Conservation (phyloP, 495 filamentous ascomycete species). For the Daldinia grandis region DNA sequence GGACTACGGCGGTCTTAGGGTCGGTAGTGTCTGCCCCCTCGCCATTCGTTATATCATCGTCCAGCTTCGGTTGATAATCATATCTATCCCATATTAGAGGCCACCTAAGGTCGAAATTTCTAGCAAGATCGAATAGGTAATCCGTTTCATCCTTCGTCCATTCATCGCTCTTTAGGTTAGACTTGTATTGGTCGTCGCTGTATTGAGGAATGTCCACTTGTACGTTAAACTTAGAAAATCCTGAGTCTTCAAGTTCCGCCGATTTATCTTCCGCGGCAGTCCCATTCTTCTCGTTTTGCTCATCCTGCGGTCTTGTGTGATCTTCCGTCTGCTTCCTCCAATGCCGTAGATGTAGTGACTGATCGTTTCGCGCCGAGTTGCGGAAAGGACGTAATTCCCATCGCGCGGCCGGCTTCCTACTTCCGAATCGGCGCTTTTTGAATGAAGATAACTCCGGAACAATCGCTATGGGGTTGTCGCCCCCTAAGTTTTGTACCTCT, state of each 20-base stretch:
- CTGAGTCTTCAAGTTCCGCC: conserved; percentile 56
- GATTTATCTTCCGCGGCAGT: conserved; percentile 24
- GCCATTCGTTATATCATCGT: conserved; percentile 41
- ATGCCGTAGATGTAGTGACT: conserved; percentile 68
- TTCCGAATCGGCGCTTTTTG: conserved; percentile 59
- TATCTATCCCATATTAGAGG: conserved; percentile 93
- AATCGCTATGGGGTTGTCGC: conserved; percentile 59
- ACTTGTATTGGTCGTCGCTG: conserved; percentile 84
- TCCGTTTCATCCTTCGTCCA: conserved; percentile 96
- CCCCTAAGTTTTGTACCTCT: conserved; percentile 67
- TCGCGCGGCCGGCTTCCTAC: conserved; percentile 69
- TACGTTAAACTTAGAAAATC: conserved; percentile 84
- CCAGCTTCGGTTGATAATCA: conserved; percentile 68
- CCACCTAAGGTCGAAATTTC: conserved; percentile 86
- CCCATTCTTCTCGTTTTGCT: conserved; percentile 23
- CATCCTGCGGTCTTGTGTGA: conserved; percentile 34
- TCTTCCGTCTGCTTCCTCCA: conserved; percentile 65
- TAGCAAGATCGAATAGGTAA: conserved; percentile 77
- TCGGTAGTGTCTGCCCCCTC: conserved; percentile 40
- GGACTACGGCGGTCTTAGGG: conserved; percentile 57
- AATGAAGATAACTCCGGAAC: conserved; percentile 56
- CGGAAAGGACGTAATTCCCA: conserved; percentile 64
- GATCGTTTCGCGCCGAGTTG: conserved; percentile 62
- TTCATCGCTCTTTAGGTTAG: conserved; percentile 72
- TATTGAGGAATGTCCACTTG: conserved; percentile 77